Evolutionary conservation across 2,329 filamentous ascomycete genomes (phyloP).

Genomic region (Aschersonia sp.): DNA sequence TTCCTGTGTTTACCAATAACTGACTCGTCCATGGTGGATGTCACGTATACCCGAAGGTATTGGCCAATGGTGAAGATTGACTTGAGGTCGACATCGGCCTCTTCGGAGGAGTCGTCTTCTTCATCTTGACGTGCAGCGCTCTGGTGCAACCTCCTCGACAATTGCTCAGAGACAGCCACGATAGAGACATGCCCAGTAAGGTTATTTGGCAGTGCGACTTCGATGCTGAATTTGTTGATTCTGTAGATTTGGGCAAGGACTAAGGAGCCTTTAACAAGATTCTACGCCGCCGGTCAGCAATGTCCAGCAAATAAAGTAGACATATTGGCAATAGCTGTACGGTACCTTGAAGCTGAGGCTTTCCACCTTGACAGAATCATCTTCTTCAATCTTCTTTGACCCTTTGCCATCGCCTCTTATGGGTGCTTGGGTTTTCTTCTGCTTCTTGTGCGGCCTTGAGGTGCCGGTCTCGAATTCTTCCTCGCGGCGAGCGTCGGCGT

Average conservation of each 20-base stretch:
- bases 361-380: slow-evolving; percentile 58
- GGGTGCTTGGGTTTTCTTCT: slow-evolving; percentile 39
- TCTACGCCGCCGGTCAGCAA: slow-evolving; percentile 30
- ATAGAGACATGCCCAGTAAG: slow-evolving; percentile 79
- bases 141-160: slow-evolving; percentile 64
- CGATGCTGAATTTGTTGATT: slow-evolving; percentile 66
- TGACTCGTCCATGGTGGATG: slow-evolving; percentile 59
- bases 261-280: slow-evolving; percentile 69
- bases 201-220: slow-evolving; percentile 81
- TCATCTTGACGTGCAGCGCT: slow-evolving; percentile 41
- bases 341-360: slow-evolving; percentile 76
- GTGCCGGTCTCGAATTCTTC: slow-evolving; percentile 45
- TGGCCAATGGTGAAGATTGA: slow-evolving; percentile 71
- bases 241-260: slow-evolving; percentile 76
- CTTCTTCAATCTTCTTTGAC: slow-evolving; percentile 26
- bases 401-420: slow-evolving; percentile 38
- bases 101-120: slow-evolving; percentile 29
- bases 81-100: slow-evolving; percentile 54
- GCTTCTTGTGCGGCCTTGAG: slow-evolving; percentile 30
- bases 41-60: slow-evolving; percentile 73
- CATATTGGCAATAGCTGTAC: not conserved
- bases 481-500: slow-evolving; percentile 82
- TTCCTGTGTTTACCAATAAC: slow-evolving; percentile 51
- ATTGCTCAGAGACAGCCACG: slow-evolving; percentile 71
- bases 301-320: not conserved